A percentile compares a stretch with the other conserved stretches of the same genome.
Conservation (phyloP, 139 green algal genomes). For the Micractinium sp. region DNA sequence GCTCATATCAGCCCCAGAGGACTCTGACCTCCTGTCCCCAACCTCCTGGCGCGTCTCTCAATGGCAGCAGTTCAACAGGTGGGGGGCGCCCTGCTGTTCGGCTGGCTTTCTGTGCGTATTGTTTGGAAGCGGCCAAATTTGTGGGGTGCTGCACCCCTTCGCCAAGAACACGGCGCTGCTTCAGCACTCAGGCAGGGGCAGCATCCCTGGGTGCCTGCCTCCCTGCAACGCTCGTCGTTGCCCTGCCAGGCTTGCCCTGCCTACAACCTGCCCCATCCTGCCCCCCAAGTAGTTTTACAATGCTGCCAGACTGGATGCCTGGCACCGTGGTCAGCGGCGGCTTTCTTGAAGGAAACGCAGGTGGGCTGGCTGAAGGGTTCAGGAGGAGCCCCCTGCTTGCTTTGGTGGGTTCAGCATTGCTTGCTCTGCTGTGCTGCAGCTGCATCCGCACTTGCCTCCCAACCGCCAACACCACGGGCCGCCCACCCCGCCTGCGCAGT, state of each 20-base stretch:
- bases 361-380: background rate
- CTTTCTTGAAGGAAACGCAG: slow-evolving; percentile 36
- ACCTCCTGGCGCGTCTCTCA: background rate
- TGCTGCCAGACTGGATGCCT: slow-evolving; percentile 34
- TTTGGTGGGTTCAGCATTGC: background rate
- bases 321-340: slow-evolving; percentile 14
- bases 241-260: background rate
- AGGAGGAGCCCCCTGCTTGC: background rate
- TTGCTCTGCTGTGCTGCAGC: background rate
- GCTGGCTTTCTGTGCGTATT: no score
- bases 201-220: no score
- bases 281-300: background rate
- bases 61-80: background rate
- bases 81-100: background rate
- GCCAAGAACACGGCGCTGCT: no score
- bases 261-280: background rate
- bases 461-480: background rate
- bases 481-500: background rate
- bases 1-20: slow-evolving; percentile 7
- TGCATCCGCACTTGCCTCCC: background rate
- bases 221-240: background rate
- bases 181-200: background rate
- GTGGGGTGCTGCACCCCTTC: background rate
- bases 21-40: slow-evolving; percentile 20
- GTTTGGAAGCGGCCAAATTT: no score